Percentiles rank a stretch among this genome's conserved stretches.
Conservation (phyloP, 345 rosid species). For the Mercurialis annua region DNA sequence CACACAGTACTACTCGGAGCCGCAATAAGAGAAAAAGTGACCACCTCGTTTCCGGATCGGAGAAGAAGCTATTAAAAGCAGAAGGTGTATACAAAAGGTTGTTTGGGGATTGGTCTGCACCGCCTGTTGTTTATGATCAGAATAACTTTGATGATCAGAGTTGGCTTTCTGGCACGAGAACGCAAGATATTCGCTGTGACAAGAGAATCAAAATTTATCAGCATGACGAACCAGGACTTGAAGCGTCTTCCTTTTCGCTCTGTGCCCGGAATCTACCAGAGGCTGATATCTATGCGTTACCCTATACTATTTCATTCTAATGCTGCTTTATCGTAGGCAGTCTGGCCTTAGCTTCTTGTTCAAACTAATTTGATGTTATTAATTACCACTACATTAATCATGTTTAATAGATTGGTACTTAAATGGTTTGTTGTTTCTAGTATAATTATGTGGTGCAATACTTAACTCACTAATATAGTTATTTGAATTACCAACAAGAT, state of each 20-base stretch:
- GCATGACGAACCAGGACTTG: slow-evolving; percentile 4
- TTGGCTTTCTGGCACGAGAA: slow-evolving; percentile 48
- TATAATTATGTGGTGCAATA: no score
- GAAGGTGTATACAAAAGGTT: slow-evolving; percentile 31
- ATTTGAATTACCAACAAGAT: no score
- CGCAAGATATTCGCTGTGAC: neutral
- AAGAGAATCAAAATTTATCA: slow-evolving; percentile 9
- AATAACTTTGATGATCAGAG: slow-evolving; percentile 33
- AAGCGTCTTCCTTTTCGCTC: slow-evolving; percentile 27
- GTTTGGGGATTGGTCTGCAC: slow-evolving; percentile 46
- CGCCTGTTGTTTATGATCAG: slow-evolving; percentile 12
- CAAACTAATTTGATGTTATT: no score
- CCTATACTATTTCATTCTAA: slow-evolving; percentile 59
- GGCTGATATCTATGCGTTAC: slow-evolving; percentile 54
- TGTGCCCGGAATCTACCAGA: slow-evolving; percentile 35
- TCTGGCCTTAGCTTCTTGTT: no score
- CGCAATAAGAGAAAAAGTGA: slow-evolving; percentile 39
- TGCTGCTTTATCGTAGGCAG: no score
- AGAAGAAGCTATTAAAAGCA: slow-evolving; percentile 7
- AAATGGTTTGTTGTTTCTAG: no score
- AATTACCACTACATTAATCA: no score
- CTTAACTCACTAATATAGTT: no score
- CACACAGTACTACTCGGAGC: slow-evolving; percentile 44
- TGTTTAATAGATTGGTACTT: no score
- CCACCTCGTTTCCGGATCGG: neutral